Percentiles rank a stretch among this genome's conserved stretches.
Evolutionary conservation across 345 rosid species (phyloP).

Genomic region (Ailanthus altissimus): DNA sequence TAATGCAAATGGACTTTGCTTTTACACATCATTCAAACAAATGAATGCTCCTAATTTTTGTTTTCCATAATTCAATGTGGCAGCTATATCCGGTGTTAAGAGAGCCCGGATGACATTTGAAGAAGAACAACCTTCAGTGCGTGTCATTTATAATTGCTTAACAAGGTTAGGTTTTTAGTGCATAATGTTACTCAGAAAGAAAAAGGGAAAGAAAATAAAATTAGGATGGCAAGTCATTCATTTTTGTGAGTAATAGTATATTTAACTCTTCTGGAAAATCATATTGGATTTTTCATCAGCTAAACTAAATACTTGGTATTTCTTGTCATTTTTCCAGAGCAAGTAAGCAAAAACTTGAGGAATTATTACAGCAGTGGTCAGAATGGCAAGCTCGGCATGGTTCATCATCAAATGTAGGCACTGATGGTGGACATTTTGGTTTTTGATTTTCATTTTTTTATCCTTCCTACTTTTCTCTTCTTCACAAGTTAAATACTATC

Average conservation of each 20-base stretch:
- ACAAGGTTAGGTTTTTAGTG: constrained; percentile 63
- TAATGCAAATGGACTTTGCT: neutral
- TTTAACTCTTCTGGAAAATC: constrained; percentile 1
- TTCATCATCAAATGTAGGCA: constrained; percentile 52
- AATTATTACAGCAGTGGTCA: constrained; percentile 85
- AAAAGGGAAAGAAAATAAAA: neutral
- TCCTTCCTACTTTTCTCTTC: neutral
- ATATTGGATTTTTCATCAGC: constrained; percentile 15
- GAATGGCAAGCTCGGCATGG: constrained; percentile 77
- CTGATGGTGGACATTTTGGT: neutral
- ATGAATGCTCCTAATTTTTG: constrained; percentile 17
- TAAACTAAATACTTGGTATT: constrained; percentile 19
- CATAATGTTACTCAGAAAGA: constrained; percentile 6
- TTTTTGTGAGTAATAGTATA: neutral
- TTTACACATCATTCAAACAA: neutral
- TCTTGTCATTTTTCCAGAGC: constrained; percentile 51
- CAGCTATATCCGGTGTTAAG: constrained; percentile 72
- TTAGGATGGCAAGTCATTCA: neutral
- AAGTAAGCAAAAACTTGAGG: constrained; percentile 83
- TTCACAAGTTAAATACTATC: neutral
- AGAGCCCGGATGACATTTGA: constrained; percentile 54
- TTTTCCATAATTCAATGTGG: constrained; percentile 56
- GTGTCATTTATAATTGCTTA: constrained; percentile 63
- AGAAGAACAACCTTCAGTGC: constrained; percentile 73
- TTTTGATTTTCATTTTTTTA: neutral